Percentiles rank a stretch among this genome's conserved stretches.
Conservation (phyloP, 257 asterid genomes). For the Haberlea rhodopensis region DNA sequence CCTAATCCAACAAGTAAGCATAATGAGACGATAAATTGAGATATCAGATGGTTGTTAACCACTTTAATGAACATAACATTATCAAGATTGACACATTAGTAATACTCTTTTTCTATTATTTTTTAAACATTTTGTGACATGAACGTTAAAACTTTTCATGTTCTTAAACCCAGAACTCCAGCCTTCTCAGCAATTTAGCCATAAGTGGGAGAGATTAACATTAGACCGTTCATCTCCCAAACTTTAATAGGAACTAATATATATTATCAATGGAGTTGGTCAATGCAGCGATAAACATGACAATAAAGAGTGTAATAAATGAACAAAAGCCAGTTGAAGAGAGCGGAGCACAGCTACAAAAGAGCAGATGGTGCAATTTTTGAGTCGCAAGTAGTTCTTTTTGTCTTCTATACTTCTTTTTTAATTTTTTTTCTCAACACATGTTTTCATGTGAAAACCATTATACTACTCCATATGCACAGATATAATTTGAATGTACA, state of each 20-base stretch:
- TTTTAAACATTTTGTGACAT: not conserved
- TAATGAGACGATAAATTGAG: conserved; percentile 27
- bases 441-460: not conserved
- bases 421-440: not conserved
- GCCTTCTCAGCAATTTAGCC: not conserved
- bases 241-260: not conserved
- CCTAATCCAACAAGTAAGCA: conserved; percentile 45
- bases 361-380: not conserved
- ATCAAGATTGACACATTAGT: not conserved
- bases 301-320: not conserved
- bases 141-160: not conserved
- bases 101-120: not conserved
- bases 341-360: not conserved
- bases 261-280: not conserved
- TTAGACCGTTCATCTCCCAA: too few relatives aligned
- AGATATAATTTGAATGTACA: too few relatives aligned
- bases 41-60: conserved; percentile 7
- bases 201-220: not conserved
- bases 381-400: not conserved
- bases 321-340: not conserved
- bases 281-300: not conserved
- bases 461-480: too few relatives aligned
- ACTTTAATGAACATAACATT: not conserved
- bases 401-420: not conserved
- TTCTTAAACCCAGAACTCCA: not conserved